Conservation (phyloP, 768 basidiomycete genomes). For the Bullera alba region DNA sequence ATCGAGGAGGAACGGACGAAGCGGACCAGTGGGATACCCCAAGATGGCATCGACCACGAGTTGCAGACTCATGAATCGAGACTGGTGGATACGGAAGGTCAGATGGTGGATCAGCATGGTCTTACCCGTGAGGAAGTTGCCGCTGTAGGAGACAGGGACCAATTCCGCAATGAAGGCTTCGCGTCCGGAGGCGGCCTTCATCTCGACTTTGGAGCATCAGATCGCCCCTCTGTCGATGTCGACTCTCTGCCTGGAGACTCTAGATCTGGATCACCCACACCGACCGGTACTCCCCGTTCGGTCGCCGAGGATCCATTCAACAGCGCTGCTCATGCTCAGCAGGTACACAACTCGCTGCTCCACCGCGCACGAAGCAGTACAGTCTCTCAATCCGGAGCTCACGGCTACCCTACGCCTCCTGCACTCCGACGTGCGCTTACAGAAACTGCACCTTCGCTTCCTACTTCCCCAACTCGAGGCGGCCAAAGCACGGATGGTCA, state of each 20-base stretch:
- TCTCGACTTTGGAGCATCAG: neutral
- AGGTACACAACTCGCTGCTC: no score
- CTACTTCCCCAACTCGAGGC: neutral
- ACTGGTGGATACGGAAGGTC: conserved; percentile 3
- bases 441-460: neutral
- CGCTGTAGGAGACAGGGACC: neutral
- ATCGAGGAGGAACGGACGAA: conserved; percentile 20
- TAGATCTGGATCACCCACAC: conserved; percentile 18
- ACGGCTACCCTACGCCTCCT: no score
- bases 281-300: conserved; percentile 6
- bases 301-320: neutral
- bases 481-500: neutral
- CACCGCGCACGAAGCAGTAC: no score
- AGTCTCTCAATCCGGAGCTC: no score
- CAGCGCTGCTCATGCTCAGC: neutral
- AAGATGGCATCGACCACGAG: neutral
- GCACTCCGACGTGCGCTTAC: conserved; percentile 14
- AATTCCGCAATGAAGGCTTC: neutral
- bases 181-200: neutral
- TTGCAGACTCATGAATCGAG: conserved; percentile 1
- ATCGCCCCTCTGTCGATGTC: conserved; percentile 5
- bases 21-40: neutral
- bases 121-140: neutral
- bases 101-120: neutral
- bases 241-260: conserved; percentile 4